These are phyloP conservation scores for Pseudogymnoascus destructans DNA, from an alignment of 2,329 filamentous ascomycete genomes.

Conservation along the genomic window DNA sequence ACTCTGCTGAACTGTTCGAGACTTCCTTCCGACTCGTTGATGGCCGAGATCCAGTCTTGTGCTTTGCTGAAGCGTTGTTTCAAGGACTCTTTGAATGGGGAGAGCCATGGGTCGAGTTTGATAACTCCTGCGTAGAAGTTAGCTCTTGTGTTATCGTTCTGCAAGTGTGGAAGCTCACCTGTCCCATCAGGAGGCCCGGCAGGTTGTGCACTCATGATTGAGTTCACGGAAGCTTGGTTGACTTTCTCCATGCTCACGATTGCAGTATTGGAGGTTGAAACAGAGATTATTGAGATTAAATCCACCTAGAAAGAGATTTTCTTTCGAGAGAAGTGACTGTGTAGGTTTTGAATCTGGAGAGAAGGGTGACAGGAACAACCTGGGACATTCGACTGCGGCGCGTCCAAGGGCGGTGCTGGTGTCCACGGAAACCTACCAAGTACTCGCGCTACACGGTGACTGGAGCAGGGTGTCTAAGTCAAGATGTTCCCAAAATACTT, in stretches of 20 bases:
- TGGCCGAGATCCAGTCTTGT: conserved; percentile 73
- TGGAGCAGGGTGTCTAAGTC: conserved; percentile 1
- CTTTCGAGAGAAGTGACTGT: not conserved
- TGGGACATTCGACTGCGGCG: conserved; percentile 12
- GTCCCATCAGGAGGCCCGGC: conserved; percentile 54
- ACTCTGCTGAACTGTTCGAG: conserved; percentile 84
- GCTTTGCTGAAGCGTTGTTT: conserved; percentile 65
- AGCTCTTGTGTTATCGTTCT: conserved; percentile 12
- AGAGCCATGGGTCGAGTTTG: conserved; percentile 77
- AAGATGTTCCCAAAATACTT: conserved; percentile 2
- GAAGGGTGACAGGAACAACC: conserved; percentile 15
- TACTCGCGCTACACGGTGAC: not conserved
- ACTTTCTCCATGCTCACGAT: conserved; percentile 20
- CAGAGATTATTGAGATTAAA: not conserved
- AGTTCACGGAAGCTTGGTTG: conserved; percentile 22
- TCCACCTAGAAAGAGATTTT: not conserved
- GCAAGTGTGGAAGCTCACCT: conserved; percentile 36
- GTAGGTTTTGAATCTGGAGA: conserved; percentile 9
- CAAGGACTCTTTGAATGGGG: conserved; percentile 68
- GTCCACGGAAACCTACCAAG: conserved; percentile 4
- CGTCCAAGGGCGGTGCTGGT: conserved; percentile 1
- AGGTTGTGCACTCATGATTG: conserved; percentile 28
- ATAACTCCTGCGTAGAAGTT: conserved; percentile 53
- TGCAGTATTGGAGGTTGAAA: not conserved
- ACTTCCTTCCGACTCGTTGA: conserved; percentile 75